phyloP scores from a whole-genome alignment of 192 early-diverging fungal genomes.

The Podila clonocystis region DNA sequence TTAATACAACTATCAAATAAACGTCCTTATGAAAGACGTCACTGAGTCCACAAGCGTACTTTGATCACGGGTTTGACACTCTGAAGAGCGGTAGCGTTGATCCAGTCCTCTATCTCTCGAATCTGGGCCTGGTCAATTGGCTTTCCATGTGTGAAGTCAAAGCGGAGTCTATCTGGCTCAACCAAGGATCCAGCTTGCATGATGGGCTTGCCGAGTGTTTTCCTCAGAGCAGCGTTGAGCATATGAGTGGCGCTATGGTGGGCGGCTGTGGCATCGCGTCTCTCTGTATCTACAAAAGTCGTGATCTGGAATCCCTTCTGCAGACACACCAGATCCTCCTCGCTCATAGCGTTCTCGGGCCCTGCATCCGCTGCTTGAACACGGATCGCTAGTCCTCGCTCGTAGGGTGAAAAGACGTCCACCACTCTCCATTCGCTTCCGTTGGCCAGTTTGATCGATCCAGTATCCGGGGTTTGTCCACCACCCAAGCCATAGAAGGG shows the following conservation, averaged over 20 bases:
- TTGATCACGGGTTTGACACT: conserved; percentile 45
- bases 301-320: conserved; percentile 51
- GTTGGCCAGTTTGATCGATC: conserved; percentile 48
- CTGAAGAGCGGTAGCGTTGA: conserved; percentile 55
- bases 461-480: conserved; percentile 64
- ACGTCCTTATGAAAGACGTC: too few species aligned
- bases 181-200: conserved; percentile 68
- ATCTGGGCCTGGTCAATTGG: conserved; percentile 55
- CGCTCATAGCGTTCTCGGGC: conserved; percentile 3
- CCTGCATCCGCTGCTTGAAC: conserved; percentile 23
- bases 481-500: conserved; percentile 71
- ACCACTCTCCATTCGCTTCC: conserved; percentile 55
- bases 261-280: conserved; percentile 56
- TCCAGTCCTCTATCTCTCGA: conserved; percentile 59
- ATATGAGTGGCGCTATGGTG: conserved; percentile 71
- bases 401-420: conserved; percentile 62
- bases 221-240: conserved; percentile 63
- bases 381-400: conserved; percentile 56
- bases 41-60: background rate
- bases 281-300: conserved; percentile 49
- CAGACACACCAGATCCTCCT: conserved; percentile 53
- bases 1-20: background rate
- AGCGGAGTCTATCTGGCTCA: conserved; percentile 59
- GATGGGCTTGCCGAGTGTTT: conserved; percentile 54
- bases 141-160: conserved; percentile 67